Base-by-base conservation (phyloP, 352 stramenopile species). In the Phytophthora fragariae region DNA sequence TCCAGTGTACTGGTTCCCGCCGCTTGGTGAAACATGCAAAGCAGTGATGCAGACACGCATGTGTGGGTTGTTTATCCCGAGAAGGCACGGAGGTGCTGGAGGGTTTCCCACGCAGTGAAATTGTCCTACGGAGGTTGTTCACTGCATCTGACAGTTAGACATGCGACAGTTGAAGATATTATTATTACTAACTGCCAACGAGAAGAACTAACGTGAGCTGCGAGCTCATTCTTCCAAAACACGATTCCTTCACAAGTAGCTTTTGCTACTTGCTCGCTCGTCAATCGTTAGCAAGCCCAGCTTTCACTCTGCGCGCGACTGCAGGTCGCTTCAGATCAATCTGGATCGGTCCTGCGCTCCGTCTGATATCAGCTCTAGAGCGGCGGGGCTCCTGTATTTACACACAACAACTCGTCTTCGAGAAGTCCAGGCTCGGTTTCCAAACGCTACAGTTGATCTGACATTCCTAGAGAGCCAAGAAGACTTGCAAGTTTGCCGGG, bases 391-490 rank as follows among this genome's bases (percentile, higher is more conserved):
- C 0, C 6, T 81, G 19, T 72, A 78, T 35, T 41, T 57, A 0
- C 65, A 81, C 47, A 70, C 65, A 1, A 47, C 78, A 4, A 14
- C 21, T 1, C 61, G 70, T 5, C 4, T 76, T 21, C 65, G 17
- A 15, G 53, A 21, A 1, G 15, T 75, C 0, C 70, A 76, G 37
- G 10, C 24, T 5, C 56, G 49, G 1, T 78, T 65, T 5, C 65
- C 65, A 15, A 68, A 70, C 3, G 8, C 37, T 5, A 73, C 15
- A 0, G 53, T 81, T 0, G 73, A 81, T 41, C 57, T 81, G 9
- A 75, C 62, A 1, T 70, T 78, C 9, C 14, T 81, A 1, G 66
- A 72, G 27, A 81, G 73, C 10, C 50, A 69, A 44, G 70, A 81
- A 9, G 70, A 81, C 29, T 6, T 70, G 3, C 64, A 81, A 15